Conservation (phyloP, 345 rosid species). For the Eucalyptus paniculata region DNA sequence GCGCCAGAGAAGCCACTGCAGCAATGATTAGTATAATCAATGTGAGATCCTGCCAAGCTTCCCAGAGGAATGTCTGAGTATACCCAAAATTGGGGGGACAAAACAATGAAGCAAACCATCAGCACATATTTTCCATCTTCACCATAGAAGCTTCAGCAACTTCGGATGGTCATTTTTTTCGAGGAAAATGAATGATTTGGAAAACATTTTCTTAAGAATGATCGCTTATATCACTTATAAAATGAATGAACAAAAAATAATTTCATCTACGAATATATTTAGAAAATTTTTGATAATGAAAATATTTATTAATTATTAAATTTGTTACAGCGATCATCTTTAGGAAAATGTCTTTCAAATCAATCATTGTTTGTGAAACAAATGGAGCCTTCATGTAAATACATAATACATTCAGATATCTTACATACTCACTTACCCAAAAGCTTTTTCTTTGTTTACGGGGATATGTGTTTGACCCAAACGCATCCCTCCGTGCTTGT, state of each 20-base stretch:
- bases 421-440: slow-evolving; percentile 30
- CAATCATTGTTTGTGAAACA: neutral
- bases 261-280: neutral
- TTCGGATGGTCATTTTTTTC: neutral
- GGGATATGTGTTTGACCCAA: slow-evolving; percentile 92
- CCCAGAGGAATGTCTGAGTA: slow-evolving; percentile 71
- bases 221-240: neutral
- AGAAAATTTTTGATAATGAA: neutral
- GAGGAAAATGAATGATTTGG: neutral
- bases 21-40: slow-evolving; percentile 84
- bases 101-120: neutral
- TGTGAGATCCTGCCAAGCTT: slow-evolving; percentile 84
- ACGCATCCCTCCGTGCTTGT: slow-evolving; percentile 37
- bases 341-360: neutral
- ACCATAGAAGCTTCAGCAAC: neutral
- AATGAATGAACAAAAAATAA: neutral
- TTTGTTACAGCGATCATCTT: neutral
- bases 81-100: neutral
- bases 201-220: neutral
- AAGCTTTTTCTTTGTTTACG: slow-evolving; percentile 75
- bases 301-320: neutral
- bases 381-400: neutral
- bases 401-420: neutral
- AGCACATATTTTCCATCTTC: neutral
- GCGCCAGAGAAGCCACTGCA: slow-evolving; percentile 74